phyloP scores from a whole-genome alignment of 2,329 filamentous ascomycete genomes.

The Nemania serpens region DNA sequence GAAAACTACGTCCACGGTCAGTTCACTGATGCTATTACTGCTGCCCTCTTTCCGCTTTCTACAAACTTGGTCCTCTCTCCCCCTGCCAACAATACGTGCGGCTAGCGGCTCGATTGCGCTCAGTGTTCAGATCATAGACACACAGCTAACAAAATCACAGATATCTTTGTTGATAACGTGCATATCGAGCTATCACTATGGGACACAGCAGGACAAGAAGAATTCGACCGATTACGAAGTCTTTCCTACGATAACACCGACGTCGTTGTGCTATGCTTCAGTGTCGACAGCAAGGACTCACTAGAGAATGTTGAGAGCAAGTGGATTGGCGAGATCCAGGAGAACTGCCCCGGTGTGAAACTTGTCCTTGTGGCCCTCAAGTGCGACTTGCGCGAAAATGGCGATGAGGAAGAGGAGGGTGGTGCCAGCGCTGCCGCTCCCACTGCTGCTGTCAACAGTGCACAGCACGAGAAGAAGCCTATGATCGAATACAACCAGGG shows the following conservation, averaged over 20 bases:
- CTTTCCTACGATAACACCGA: slow-evolving; percentile 97
- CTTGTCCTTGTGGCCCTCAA: slow-evolving; percentile 95
- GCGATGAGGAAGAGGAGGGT: slow-evolving; percentile 69
- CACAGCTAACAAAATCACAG: slow-evolving; percentile 49
- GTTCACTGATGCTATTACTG: slow-evolving; percentile 32
- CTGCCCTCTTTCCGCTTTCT: not conserved
- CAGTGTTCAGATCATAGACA: not conserved
- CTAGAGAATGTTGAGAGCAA: slow-evolving; percentile 98
- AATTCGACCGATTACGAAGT: slow-evolving; percentile 95
- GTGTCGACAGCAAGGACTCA: slow-evolving; percentile 92
- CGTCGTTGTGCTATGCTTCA: slow-evolving; percentile 98
- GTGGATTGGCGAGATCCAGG: slow-evolving; percentile 96
- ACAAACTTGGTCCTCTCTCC: not conserved
- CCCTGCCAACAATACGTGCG: not conserved
- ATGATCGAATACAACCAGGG: slow-evolving; percentile 92
- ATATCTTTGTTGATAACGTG: slow-evolving; percentile 97
- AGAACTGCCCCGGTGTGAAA: slow-evolving; percentile 95
- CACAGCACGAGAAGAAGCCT: slow-evolving; percentile 64
- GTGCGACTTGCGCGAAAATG: slow-evolving; percentile 87
- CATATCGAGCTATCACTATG: slow-evolving; percentile 97
- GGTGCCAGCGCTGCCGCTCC: slow-evolving; percentile 44
- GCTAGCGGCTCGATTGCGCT: not conserved
- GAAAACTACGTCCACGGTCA: slow-evolving; percentile 98
- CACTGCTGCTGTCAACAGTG: slow-evolving; percentile 41
- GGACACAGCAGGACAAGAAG: slow-evolving; percentile 98